Base-by-base conservation (phyloP, 208 protist genomes). In the Acanthamoeba castellanii region DNA sequence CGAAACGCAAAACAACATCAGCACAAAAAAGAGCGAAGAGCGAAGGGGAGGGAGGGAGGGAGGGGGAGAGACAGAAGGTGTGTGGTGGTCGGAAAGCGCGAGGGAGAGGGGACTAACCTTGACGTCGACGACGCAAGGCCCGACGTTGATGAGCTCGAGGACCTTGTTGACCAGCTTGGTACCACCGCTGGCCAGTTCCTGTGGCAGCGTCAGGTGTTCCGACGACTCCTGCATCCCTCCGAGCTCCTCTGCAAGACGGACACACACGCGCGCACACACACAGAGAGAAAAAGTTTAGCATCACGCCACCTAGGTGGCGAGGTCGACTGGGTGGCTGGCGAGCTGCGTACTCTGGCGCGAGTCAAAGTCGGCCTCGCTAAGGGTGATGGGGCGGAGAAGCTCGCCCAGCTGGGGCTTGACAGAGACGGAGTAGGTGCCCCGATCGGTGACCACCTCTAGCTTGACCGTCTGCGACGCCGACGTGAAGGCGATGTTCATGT, bases 301-400 rank as follows among this genome's bases (percentile, higher is more conserved):
- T 1, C 25, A 25, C 34, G n/a, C 30, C 7, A 47, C 34, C 30
- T 7, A 82, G 30, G 13, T 30, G 50, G 47, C 68, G 20, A n/a
- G n/a, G 45, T 3, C 9, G 45, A 47, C 3, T 47, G 45, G 45
- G 45, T 47, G 45, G 45, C 13, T 11, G 45, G 45, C 45, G 45
- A 47, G 45, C 45, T 47, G 45, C 78, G 42, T 87, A 87, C 78
- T 52, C n/a, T 87, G 78, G 50, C 78, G 78, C 34, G 78, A 42
- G 37, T 91, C 85, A 91, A 91, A 91, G 52, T 91, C 85, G 37
- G 85, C 52, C 32, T 91, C 85, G 22, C 27, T 47, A 16, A 91
- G 45, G 55, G 45, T 45, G 52, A 68, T 32, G 13, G 85, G 57
- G 22, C 45, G 52, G n/a, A 91, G 57, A n/a, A 91, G 85, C 61